phyloP scores from a whole-genome alignment of 192 early-diverging fungal species.

The Ambispora gerdemannii region DNA sequence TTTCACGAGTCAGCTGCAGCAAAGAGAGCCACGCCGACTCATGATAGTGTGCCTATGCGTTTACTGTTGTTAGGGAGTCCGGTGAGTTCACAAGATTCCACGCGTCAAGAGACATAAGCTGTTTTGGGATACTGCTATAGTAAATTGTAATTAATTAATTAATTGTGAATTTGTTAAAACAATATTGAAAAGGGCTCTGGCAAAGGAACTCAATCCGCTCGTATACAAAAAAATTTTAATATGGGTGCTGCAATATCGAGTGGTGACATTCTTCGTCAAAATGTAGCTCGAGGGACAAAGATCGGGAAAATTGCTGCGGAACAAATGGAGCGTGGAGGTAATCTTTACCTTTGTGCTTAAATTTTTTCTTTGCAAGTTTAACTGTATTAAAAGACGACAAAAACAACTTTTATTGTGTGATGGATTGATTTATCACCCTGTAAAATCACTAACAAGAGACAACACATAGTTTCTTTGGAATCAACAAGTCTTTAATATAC shows the following conservation, averaged over 20 bases:
- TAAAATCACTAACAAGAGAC: too few relatives aligned
- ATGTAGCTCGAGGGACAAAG: slow-evolving; percentile 67
- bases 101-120: neutral
- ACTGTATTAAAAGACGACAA: slow-evolving; percentile 8
- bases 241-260: slow-evolving; percentile 67
- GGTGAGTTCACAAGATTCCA: slow-evolving; percentile 46
- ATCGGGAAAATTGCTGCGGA: slow-evolving; percentile 59
- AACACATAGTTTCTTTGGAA: too few relatives aligned
- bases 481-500: too few relatives aligned
- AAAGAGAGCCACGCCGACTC: neutral
- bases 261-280: slow-evolving; percentile 82
- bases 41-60: slow-evolving; percentile 45
- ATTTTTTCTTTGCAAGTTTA: slow-evolving; percentile 5
- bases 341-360: too few relatives aligned
- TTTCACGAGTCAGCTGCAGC: neutral
- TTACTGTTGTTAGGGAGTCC: slow-evolving; percentile 73
- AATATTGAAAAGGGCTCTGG: slow-evolving; percentile 61
- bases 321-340: slow-evolving; percentile 46
- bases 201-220: slow-evolving; percentile 88
- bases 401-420: neutral
- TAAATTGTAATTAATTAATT: neutral
- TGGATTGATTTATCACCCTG: neutral
- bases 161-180: neutral
- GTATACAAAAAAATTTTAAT: slow-evolving; percentile 66
- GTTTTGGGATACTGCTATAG: neutral